These are phyloP conservation scores for Spinacia oleracea DNA, from an alignment of 179 eudicot genomes.

Conservation along the genomic window DNA sequence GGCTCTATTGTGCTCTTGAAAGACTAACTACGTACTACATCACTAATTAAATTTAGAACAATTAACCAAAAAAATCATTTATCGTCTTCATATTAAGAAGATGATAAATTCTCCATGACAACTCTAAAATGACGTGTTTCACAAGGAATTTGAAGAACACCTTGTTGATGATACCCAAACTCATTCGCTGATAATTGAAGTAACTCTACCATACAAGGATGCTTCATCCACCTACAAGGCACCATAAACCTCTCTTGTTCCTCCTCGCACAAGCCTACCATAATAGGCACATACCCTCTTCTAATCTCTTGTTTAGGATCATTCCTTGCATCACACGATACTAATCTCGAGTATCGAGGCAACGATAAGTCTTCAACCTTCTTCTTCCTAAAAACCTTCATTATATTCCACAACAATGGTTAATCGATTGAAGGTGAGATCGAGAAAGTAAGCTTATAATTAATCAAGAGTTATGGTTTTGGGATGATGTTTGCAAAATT, in stretches of 20 bases:
- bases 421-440: no score
- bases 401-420: no score
- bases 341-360: constrained; percentile 22
- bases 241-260: constrained; percentile 38
- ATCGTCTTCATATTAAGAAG: constrained; percentile 17
- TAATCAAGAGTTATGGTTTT: no score
- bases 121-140: constrained; percentile 33
- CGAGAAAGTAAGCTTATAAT: no score
- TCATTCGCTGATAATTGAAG: constrained; percentile 36
- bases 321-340: neutral
- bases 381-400: constrained; percentile 29
- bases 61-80: no score
- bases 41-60: no score
- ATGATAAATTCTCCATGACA: constrained; percentile 18
- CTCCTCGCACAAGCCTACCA: constrained; percentile 34
- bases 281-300: constrained; percentile 38
- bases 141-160: constrained; percentile 40
- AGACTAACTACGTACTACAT: no score
- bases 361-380: neutral
- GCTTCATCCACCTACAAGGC: constrained; percentile 28
- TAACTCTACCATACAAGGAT: constrained; percentile 32
- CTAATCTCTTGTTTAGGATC: neutral
- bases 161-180: constrained; percentile 39
- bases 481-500: neutral
- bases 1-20: no score